phyloP scores from a whole-genome alignment of 2,329 filamentous ascomycete genomes.

The Davidsoniella eucalypti region DNA sequence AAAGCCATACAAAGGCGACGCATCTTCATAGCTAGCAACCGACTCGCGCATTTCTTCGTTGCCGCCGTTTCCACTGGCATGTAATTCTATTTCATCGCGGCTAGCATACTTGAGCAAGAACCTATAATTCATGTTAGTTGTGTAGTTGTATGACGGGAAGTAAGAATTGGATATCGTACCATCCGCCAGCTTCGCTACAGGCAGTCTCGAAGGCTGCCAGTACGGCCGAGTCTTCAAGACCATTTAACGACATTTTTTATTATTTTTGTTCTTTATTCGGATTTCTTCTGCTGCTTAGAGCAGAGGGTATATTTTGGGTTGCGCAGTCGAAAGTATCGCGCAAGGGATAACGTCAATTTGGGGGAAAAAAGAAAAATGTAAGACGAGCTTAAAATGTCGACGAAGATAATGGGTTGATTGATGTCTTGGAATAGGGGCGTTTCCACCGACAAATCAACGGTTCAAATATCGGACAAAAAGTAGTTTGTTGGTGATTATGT shows the following conservation, averaged over 20 bases:
- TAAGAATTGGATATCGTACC: constrained; percentile 45
- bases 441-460: neutral
- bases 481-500: too few relatives aligned
- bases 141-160: neutral
- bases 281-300: constrained; percentile 3
- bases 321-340: constrained; percentile 5
- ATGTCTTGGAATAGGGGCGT: neutral
- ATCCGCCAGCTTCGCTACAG: constrained; percentile 74
- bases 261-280: too few relatives aligned
- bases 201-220: constrained; percentile 72
- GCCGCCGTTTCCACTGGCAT: constrained; percentile 62
- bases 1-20: constrained; percentile 81
- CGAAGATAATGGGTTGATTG: neutral
- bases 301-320: constrained; percentile 1
- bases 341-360: constrained; percentile 7
- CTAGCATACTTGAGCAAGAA: constrained; percentile 84
- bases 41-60: constrained; percentile 67
- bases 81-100: constrained; percentile 72
- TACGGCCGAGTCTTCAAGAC: constrained; percentile 66
- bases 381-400: neutral
- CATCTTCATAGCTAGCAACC: constrained; percentile 64
- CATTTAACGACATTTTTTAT: constrained; percentile 98
- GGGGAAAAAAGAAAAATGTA: neutral
- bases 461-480: too few relatives aligned
- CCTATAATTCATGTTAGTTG: constrained; percentile 34